Evolutionary conservation across 2,329 filamentous ascomycete species (phyloP), one percentile per base, ranked within the genome.

Genomic region (Penicillium sp.): DNA sequence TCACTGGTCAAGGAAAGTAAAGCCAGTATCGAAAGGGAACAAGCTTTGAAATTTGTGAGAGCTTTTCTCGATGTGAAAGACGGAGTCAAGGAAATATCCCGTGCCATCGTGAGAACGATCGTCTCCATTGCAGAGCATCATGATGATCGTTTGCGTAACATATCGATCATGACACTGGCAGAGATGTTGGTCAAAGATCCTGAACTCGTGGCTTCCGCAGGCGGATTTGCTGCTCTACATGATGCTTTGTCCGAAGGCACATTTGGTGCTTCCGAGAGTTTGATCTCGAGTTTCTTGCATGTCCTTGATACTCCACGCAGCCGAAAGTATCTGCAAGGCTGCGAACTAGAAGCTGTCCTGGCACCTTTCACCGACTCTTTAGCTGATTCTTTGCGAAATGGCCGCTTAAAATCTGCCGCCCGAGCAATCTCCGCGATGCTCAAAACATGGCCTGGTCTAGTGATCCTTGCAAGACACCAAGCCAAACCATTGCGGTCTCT

Each of bases 51-150:
- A 73, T 97, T 99, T 72, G 88, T 98, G 26, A 87, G 95, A 57
- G 91, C 93, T 10, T 99, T 99, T 69, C 80, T 99, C 3, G 95
- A 99, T 71, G 91, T 98, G 62, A 97, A 97, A 71, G 91, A 92
- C 61, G 95, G 95, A 11, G 88, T 96, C 9, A 84, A 86, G 61
- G 93, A 99, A 72, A 84, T 99, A 35, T 96, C 95, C 1, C 85
- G 90, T 57, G 88, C 91, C 0, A 87, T 99, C 21, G 90, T 96
- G 8, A 87, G 95, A 54, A 95, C 93, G 7, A 88, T 99, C 56
- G 91, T 95, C 31, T 90, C 95, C 4, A 89, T 98, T 49, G 93
- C 95, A 14, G 91, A 96, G 64, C 89, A 95, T 65, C 82, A 85
- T 24, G 89, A 96, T 63, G 93, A 97, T 73, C 87, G 93, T 56